Evolutionary conservation across 1,139 yeast species (phyloP), one percentile per base, ranked within the genome.

Genomic region (Blastobotrys aristatus): DNA sequence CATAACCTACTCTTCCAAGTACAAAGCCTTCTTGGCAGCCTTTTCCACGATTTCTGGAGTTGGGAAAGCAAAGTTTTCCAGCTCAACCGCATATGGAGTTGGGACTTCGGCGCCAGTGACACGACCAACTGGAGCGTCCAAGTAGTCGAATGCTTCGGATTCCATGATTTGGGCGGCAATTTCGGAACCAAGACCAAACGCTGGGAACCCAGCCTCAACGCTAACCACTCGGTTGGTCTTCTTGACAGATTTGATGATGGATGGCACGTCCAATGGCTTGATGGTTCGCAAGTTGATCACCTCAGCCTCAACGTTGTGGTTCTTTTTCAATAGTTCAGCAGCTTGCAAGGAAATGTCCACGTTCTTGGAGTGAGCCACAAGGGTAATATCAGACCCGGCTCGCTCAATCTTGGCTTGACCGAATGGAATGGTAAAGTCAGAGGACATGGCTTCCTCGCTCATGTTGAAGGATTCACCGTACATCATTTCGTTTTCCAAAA

Each of bases 21-120:
- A 85, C 69, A 90, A 77, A 49, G 86, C 96, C 72, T 85, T 84
- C 78, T 84, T 90, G 59, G 83, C 81, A 59, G 96, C 97, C 77
- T 92, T 84, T 67, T 86, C 78, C 62, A 94, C 85, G 58, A 89
- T 80, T 65, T 88, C 95, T 52, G 86, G 79, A 69, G 90, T 96
- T 69, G 98, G 98, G 96, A 94, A 92, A 50, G 98, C 97, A 68
- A 92, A 87, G 74, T 86, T 95, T 79, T 94, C 99, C 68, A 94
- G 80, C 73, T 85, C 94, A 71, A 82, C 80, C 60, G 97, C 96
- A 69, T 94, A 94, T 57, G 99, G 99, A 60, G 98, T 94, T 68
- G 99, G 98, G 33, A 90, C 97, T 74, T 94, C 99, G 67, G 97
- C 95, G 70, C 98, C 98, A 52, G 98, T 94, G 64, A 90, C 94